Evolutionary conservation across 805 yeast genomes (phyloP).

Genomic region (Ascoidea tarda): DNA sequence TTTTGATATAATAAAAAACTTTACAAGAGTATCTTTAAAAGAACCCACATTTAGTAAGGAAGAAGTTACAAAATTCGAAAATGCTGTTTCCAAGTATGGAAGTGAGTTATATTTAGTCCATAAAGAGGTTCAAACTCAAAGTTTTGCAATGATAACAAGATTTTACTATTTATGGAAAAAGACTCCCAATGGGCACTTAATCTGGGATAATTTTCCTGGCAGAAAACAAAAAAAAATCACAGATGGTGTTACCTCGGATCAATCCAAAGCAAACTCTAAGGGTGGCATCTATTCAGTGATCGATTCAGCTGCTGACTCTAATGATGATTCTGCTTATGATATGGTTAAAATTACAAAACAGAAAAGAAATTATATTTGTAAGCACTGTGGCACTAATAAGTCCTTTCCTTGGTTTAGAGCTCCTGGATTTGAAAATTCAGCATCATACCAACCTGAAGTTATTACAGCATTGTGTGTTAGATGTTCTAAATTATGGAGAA

Average conservation of each 20-base stretch:
- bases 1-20: slow-evolving; percentile 23
- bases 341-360: slow-evolving; percentile 28
- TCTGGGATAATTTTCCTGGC: slow-evolving; percentile 78
- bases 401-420: slow-evolving; percentile 58
- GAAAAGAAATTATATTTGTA: slow-evolving; percentile 41
- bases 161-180: slow-evolving; percentile 90
- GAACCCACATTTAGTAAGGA: slow-evolving; percentile 65
- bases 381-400: slow-evolving; percentile 46
- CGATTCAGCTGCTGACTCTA: slow-evolving; percentile 25
- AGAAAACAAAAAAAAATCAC: slow-evolving; percentile 40
- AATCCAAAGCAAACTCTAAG: too few species aligned
- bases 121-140: slow-evolving; percentile 58
- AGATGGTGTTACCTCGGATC: slow-evolving; percentile 2
- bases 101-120: slow-evolving; percentile 66
- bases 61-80: slow-evolving; percentile 60
- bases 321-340: slow-evolving; percentile 64
- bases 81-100: slow-evolving; percentile 58
- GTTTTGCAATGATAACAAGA: slow-evolving; percentile 68
- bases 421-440: slow-evolving; percentile 40
- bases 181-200: slow-evolving; percentile 53
- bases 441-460: slow-evolving; percentile 17
- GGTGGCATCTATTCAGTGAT: too few species aligned
- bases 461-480: slow-evolving; percentile 62
- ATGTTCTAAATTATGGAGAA: slow-evolving; percentile 85
- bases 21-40: slow-evolving; percentile 43